Conservation (phyloP, 768 basidiomycete species). For the Coprinopsis strossmayeri region DNA sequence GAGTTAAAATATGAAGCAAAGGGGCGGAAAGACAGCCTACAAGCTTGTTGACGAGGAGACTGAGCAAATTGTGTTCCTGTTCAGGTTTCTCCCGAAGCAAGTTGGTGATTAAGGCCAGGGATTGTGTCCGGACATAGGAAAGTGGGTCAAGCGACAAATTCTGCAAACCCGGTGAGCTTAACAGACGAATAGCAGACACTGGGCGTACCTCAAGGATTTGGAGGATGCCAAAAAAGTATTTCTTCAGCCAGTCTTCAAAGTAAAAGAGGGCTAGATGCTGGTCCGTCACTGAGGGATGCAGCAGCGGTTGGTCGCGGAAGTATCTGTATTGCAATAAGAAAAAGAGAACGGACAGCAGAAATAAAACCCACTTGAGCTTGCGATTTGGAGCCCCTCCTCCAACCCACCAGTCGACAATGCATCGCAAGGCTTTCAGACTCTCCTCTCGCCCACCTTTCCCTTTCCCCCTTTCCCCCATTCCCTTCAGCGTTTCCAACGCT, state of each 20-base stretch:
- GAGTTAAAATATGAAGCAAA: background rate
- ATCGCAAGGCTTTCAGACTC: constrained; percentile 82
- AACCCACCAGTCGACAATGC: constrained; percentile 96
- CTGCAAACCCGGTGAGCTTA: constrained; percentile 19
- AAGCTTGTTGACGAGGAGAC: constrained; percentile 90
- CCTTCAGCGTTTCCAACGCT: constrained; percentile 68
- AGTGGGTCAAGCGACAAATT: constrained; percentile 79
- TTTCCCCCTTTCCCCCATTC: constrained; percentile 71
- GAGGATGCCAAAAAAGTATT: constrained; percentile 88
- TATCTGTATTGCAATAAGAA: constrained; percentile 45
- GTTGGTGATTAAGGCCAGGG: constrained; percentile 68
- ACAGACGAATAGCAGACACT: background rate
- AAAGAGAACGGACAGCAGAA: background rate
- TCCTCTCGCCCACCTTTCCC: constrained; percentile 91
- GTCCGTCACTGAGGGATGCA: constrained; percentile 59
- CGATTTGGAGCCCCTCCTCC: constrained; percentile 86
- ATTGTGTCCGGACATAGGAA: constrained; percentile 82
- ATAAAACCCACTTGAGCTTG: constrained; percentile 68
- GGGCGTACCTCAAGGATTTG: constrained; percentile 78
- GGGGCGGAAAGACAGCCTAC: constrained; percentile 32
- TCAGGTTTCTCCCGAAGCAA: constrained; percentile 89
- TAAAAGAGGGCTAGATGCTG: constrained; percentile 75
- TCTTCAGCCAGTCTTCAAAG: constrained; percentile 98
- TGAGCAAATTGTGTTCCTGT: constrained; percentile 94
- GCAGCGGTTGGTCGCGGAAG: constrained; percentile 81